A percentile compares a stretch with the other conserved stretches of the same genome.
Conservation (phyloP, 2,329 filamentous ascomycete genomes). For the Phialemoniopsis sp. region DNA sequence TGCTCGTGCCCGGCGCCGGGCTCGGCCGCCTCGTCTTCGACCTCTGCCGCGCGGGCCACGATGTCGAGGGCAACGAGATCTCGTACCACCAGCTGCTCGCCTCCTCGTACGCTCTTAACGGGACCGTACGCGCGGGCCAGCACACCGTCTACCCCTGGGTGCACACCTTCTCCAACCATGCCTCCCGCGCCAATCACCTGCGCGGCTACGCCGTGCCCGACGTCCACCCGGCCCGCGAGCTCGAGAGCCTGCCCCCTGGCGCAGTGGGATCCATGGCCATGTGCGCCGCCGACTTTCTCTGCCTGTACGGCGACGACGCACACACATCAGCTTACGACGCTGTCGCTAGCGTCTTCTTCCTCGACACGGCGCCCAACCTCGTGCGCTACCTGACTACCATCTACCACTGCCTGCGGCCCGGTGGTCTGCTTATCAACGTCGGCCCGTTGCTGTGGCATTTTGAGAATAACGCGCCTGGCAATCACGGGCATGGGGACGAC, state of each 20-base stretch:
- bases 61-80: slow-evolving; percentile 87
- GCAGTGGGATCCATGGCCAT: slow-evolving; percentile 74
- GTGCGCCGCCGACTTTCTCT: slow-evolving; percentile 88
- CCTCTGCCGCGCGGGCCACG: slow-evolving; percentile 67
- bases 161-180: slow-evolving; percentile 83
- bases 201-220: slow-evolving; percentile 74
- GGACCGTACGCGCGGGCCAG: slow-evolving; percentile 52
- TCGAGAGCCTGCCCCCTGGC: slow-evolving; percentile 27
- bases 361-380: slow-evolving; percentile 93
- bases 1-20: slow-evolving; percentile 87
- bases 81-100: slow-evolving; percentile 95
- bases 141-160: slow-evolving; percentile 83
- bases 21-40: slow-evolving; percentile 88
- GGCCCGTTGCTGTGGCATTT: slow-evolving; percentile 96
- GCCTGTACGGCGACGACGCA: slow-evolving; percentile 67
- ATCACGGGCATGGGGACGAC: slow-evolving; percentile 47
- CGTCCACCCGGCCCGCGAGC: slow-evolving; percentile 60
- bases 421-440: slow-evolving; percentile 83
- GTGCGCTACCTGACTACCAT: slow-evolving; percentile 88
- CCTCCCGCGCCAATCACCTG: slow-evolving; percentile 69
- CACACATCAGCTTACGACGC: slow-evolving; percentile 68
- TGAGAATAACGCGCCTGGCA: slow-evolving; percentile 65
- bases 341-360: slow-evolving; percentile 89
- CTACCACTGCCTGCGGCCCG: slow-evolving; percentile 67
- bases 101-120: slow-evolving; percentile 72